phyloP scores from a whole-genome alignment of 2,329 filamentous ascomycete genomes.

The Cladosporium oxysporum region DNA sequence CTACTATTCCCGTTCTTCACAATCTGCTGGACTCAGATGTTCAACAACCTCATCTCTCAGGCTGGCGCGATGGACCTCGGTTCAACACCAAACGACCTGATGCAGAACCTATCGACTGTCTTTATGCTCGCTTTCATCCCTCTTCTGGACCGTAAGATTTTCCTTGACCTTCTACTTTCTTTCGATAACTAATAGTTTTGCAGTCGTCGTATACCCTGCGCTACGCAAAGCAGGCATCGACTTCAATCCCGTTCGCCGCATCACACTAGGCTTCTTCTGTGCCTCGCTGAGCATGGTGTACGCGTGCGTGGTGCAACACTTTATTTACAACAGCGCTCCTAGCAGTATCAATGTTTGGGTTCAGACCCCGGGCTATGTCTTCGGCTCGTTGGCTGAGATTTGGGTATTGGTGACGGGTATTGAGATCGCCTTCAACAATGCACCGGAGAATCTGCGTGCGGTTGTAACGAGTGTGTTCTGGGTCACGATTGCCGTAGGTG shows the following conservation, averaged over 20 bases:
- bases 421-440: slow-evolving; percentile 49
- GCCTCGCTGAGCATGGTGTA: slow-evolving; percentile 55
- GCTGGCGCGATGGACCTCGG: slow-evolving; percentile 40
- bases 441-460: slow-evolving; percentile 47
- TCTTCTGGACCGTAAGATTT: slow-evolving; percentile 46
- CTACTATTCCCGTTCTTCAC: slow-evolving; percentile 5
- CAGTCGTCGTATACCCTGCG: background rate
- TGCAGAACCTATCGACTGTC: slow-evolving; percentile 32
- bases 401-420: slow-evolving; percentile 48
- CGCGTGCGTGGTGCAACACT: slow-evolving; percentile 55
- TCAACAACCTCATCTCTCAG: slow-evolving; percentile 13
- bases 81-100: slow-evolving; percentile 49
- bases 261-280: slow-evolving; percentile 51
- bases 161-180: background rate
- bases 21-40: slow-evolving; percentile 15
- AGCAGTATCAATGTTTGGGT: slow-evolving; percentile 45
- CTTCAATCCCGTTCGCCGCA: slow-evolving; percentile 9
- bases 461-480: slow-evolving; percentile 43
- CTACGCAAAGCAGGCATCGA: slow-evolving; percentile 2
- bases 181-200: background rate
- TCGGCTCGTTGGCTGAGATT: slow-evolving; percentile 49
- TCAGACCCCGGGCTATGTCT: slow-evolving; percentile 45
- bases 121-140: slow-evolving; percentile 40
- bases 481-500: slow-evolving; percentile 54
- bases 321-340: slow-evolving; percentile 52